Evolutionary conservation across 2,329 filamentous ascomycete genomes (phyloP), one percentile per base, ranked within the genome.

Genomic region (Boeremia lycopersici): DNA sequence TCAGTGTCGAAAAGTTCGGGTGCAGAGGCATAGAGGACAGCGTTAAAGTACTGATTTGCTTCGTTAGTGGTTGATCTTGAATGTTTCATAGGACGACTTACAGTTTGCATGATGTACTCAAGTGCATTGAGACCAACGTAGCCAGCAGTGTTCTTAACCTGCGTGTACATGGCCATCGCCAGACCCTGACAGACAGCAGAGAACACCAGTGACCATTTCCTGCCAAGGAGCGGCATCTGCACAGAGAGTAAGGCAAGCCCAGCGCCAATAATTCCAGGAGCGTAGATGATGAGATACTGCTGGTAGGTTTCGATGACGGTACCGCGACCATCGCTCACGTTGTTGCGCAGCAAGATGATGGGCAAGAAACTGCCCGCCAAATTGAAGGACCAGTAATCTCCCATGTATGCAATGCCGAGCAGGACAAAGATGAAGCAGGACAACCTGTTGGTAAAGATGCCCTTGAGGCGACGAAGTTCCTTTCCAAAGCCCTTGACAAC

Each of bases 331-430:
- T 53, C 56, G 1, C 56, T 57, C 6, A 70, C 66, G n/a, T 70
- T 70, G 58, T 70, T 69, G n/a, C 62, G 62, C 8, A 68, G 47
- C 15, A 70, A 42, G 13, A 70, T 70, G 42, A 70, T 63, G 4
- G 67, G 67, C 1, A 70, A 54, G 48, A 68, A 70, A 23, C 47
- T 40, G 3, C 67, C 65, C 15, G 66, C 67, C 3, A 70, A 58
- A 25, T 70, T 70, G 52, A 70, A 70, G 8, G 67, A 70, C 66
- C 67, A 70, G 61, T 70, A 70, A 33, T 70, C 64, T n/a, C 67
- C 67, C 65, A 69, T 69, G 42, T 70, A 70, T 3, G 67, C 59
- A 13, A 70, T 56, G 6, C 62, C 67, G 8, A 70, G 59, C 4
- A 70, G 56, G 7, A 69, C 28, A 17, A 70, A 70, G 10, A 57